A percentile compares a stretch with the other conserved stretches of the same genome.
These are phyloP conservation scores for Pestalotiopsis sp. DNA, from an alignment of 2,329 filamentous ascomycete species.

Conservation along the genomic window DNA sequence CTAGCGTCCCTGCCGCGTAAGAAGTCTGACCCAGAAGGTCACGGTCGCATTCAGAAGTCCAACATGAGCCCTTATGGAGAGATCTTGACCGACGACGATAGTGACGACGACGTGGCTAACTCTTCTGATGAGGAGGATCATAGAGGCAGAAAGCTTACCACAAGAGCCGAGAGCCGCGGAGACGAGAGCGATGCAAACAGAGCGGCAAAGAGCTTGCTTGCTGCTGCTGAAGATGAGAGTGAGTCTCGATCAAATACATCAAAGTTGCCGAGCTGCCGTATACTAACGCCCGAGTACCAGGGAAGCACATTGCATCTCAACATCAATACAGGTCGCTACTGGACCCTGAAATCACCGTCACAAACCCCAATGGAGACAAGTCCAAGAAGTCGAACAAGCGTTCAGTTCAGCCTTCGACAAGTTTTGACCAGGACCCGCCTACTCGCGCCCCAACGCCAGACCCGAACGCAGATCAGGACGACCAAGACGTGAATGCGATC, in stretches of 20 bases:
- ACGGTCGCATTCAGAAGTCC: constrained; percentile 68
- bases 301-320: constrained; percentile 54
- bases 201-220: constrained; percentile 60
- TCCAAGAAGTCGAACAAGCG: constrained; percentile 48
- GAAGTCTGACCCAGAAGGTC: constrained; percentile 41
- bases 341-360: constrained; percentile 69
- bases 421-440: constrained; percentile 72
- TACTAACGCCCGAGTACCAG: constrained; percentile 37
- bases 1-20: constrained; percentile 66
- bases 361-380: constrained; percentile 64
- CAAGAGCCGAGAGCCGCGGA: constrained; percentile 46
- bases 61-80: constrained; percentile 68
- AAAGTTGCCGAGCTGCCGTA: neutral
- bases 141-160: constrained; percentile 60
- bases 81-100: constrained; percentile 65
- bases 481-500: constrained; percentile 76
- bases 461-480: constrained; percentile 84
- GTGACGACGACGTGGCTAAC: constrained; percentile 58
- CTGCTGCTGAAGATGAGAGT: constrained; percentile 80
- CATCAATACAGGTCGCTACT: constrained; percentile 67
- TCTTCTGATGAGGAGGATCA: constrained; percentile 70
- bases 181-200: constrained; percentile 36
- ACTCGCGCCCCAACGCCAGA: constrained; percentile 54
- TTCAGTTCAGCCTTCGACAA: constrained; percentile 77
- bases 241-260: constrained; percentile 37